phyloP scores from a whole-genome alignment of 208 protist genomes.

The Acanthamoeba divionensis region DNA sequence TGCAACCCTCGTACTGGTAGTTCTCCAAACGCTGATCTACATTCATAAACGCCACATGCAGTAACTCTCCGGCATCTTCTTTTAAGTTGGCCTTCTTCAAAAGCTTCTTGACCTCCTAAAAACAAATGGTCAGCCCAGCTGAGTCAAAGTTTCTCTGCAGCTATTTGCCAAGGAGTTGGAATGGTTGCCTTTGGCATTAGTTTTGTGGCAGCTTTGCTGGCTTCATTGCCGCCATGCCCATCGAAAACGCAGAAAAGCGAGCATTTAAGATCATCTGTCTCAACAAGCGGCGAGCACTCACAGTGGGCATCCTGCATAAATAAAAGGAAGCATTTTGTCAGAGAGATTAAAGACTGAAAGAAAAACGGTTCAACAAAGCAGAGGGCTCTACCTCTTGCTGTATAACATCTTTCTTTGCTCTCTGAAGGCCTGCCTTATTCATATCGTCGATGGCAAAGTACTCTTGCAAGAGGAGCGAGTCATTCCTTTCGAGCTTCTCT shows the following conservation, averaged over 20 bases:
- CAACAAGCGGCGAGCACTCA: too few relatives aligned
- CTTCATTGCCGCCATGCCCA: slow-evolving; percentile 31
- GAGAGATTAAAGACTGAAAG: neutral
- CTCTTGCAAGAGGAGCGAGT: neutral
- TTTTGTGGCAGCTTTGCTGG: neutral
- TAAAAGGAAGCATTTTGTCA: neutral
- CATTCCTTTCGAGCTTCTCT: neutral
- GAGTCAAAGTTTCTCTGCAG: too few relatives aligned
- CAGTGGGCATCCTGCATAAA: slow-evolving; percentile 5
- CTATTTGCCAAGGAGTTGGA: too few relatives aligned
- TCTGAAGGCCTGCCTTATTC: slow-evolving; percentile 30
- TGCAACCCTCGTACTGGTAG: slow-evolving; percentile 43
- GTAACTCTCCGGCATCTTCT: neutral
- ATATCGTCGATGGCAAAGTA: slow-evolving; percentile 20
- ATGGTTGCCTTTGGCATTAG: slow-evolving; percentile 15
- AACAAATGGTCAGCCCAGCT: too few relatives aligned
- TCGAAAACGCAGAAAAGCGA: slow-evolving; percentile 45
- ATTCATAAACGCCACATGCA: neutral
- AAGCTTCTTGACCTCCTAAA: neutral
- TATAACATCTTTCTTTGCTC: slow-evolving; percentile 41
- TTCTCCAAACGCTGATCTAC: slow-evolving; percentile 2
- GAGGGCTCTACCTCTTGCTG: slow-evolving; percentile 16
- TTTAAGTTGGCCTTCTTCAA: neutral
- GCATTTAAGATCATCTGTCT: neutral
- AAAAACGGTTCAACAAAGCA: neutral